Evolutionary conservation across 1,139 yeast species (phyloP).

Genomic region (Sugiyamaella grinbergsii): DNA sequence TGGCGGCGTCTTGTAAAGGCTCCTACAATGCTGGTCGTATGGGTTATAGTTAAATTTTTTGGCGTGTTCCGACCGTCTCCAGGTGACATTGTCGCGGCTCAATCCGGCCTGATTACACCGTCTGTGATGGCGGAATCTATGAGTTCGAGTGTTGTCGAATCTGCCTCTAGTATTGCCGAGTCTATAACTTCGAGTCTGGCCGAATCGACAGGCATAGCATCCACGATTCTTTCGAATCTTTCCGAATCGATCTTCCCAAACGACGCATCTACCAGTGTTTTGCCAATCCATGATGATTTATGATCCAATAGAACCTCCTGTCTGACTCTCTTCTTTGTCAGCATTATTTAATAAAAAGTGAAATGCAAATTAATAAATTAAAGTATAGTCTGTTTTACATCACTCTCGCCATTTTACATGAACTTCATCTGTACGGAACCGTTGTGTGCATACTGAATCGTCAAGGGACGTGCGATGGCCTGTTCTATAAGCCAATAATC

Average conservation of each 20-base stretch:
- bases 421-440: slow-evolving; percentile 93
- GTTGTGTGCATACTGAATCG: slow-evolving; percentile 86
- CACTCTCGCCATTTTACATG: slow-evolving; percentile 68
- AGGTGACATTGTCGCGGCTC: slow-evolving; percentile 4
- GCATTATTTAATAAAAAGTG: too few relatives aligned
- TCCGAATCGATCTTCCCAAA: not conserved
- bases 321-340: not conserved
- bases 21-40: slow-evolving; percentile 59
- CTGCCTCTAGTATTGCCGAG: too few relatives aligned
- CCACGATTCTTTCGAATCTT: not conserved
- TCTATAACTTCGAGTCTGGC: too few relatives aligned
- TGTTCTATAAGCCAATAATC: slow-evolving; percentile 80
- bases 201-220: too few relatives aligned
- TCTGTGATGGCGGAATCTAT: not conserved
- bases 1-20: slow-evolving; percentile 60
- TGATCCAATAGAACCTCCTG: not conserved
- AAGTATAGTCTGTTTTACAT: slow-evolving; percentile 18
- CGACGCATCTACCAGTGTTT: not conserved
- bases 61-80: slow-evolving; percentile 42
- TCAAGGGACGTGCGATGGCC: slow-evolving; percentile 62
- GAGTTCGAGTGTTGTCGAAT: too few relatives aligned
- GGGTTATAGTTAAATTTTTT: slow-evolving; percentile 57
- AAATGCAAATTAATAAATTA: slow-evolving; percentile 10
- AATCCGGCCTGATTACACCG: slow-evolving; percentile 10
- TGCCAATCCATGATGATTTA: slow-evolving; percentile 10